Conservation (phyloP, 139 green algal genomes). For the Penium margaritaceum region DNA sequence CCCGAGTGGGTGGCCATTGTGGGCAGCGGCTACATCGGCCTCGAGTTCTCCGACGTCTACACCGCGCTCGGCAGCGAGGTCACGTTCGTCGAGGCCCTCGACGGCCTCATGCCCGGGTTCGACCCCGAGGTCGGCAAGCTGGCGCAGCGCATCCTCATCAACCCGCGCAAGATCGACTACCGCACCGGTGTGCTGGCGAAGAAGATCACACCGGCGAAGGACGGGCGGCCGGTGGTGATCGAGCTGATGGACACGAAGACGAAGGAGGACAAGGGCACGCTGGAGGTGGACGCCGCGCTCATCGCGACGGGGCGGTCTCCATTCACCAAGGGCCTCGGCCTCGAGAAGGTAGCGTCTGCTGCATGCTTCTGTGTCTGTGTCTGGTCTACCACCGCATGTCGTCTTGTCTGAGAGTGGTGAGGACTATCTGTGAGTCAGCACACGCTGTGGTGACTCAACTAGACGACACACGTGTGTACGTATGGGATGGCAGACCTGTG, state of each 20-base stretch:
- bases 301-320: constrained; percentile 85
- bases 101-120: constrained; percentile 95
- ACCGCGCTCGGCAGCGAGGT: constrained; percentile 83
- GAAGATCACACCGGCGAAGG: constrained; percentile 56
- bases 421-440: no score
- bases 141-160: constrained; percentile 85
- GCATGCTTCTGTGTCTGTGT: no score
- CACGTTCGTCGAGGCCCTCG: constrained; percentile 96
- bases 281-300: constrained; percentile 70
- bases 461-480: constrained; percentile 6
- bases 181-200: constrained; percentile 65
- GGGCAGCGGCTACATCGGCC: constrained; percentile 94
- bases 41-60: constrained; percentile 98
- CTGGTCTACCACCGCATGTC: no score
- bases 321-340: constrained; percentile 79
- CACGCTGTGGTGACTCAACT: no score
- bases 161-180: constrained; percentile 88
- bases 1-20: constrained; percentile 98
- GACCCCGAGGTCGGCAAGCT: constrained; percentile 89
- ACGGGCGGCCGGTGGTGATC: constrained; percentile 82
- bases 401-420: no score
- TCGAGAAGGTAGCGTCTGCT: constrained; percentile 59
- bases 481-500: no score
- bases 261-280: constrained; percentile 84
- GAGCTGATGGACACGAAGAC: constrained; percentile 98